A percentile compares a stretch with the other conserved stretches of the same genome.
Conservation (phyloP, 345 rosid species). For the Trapa bicornis region DNA sequence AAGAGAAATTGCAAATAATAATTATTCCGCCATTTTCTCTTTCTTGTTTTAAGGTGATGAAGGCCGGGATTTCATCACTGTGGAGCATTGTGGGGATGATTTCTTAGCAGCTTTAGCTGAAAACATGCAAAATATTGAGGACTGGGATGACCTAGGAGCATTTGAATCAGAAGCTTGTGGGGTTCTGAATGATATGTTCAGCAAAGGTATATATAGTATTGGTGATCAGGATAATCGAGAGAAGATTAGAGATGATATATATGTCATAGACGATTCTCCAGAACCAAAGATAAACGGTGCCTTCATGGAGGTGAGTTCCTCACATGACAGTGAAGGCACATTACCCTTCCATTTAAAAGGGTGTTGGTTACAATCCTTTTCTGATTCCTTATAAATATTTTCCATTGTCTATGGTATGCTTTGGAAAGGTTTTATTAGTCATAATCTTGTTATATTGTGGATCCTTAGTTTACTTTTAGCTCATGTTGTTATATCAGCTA, state of each 20-base stretch:
- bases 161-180: constrained; percentile 73
- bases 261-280: constrained; percentile 44
- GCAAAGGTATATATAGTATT: constrained; percentile 13
- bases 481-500: background rate
- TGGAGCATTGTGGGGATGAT: constrained; percentile 79
- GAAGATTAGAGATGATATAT: constrained; percentile 15
- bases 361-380: background rate
- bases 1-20: too few species aligned
- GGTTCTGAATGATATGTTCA: constrained; percentile 42
- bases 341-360: constrained; percentile 5
- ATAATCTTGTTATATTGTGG: too few species aligned
- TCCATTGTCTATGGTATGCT: constrained; percentile 34
- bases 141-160: constrained; percentile 75
- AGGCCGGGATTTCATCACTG: constrained; percentile 67
- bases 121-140: constrained; percentile 57
- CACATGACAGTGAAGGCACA: constrained; percentile 34
- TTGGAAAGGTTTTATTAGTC: background rate
- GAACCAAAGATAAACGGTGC: constrained; percentile 19
- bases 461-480: background rate
- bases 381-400: constrained; percentile 15
- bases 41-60: constrained; percentile 42
- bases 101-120: constrained; percentile 74
- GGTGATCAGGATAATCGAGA: constrained; percentile 9
- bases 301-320: constrained; percentile 51
- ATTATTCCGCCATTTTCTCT: background rate